Conservation (phyloP, 192 early-diverging fungal species). For the Coemansia sp. region DNA sequence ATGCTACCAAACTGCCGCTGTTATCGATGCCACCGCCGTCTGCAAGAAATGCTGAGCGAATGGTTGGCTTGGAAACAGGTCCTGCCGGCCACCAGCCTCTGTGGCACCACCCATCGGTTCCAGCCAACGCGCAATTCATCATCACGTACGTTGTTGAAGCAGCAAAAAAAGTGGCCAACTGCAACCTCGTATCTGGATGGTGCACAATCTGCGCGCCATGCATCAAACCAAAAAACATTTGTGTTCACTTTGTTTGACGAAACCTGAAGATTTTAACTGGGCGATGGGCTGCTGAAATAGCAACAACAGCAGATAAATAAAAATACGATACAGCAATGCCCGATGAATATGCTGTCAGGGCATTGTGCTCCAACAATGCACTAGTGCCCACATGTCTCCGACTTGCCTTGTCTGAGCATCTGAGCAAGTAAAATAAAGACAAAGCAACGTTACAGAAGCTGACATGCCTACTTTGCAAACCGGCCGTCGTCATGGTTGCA, state of each 20-base stretch:
- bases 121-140: no score
- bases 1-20: no score
- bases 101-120: no score
- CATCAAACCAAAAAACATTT: neutral
- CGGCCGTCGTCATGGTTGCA: neutral
- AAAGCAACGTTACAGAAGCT: neutral
- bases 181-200: neutral
- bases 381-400: neutral
- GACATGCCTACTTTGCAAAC: neutral
- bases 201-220: constrained; percentile 1
- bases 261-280: neutral
- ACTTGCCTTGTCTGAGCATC: no score
- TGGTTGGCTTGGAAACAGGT: no score
- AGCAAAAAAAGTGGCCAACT: neutral
- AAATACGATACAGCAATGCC: neutral
- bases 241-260: neutral
- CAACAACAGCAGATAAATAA: neutral
- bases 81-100: no score
- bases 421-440: neutral
- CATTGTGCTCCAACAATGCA: neutral
- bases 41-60: no score
- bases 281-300: neutral
- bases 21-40: no score
- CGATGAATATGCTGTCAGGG: neutral
- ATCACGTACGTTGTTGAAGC: no score